Percentiles rank a stretch among this genome's conserved stretches.
Evolutionary conservation across 768 basidiomycete species (phyloP).

Genomic region (Mycena pura): DNA sequence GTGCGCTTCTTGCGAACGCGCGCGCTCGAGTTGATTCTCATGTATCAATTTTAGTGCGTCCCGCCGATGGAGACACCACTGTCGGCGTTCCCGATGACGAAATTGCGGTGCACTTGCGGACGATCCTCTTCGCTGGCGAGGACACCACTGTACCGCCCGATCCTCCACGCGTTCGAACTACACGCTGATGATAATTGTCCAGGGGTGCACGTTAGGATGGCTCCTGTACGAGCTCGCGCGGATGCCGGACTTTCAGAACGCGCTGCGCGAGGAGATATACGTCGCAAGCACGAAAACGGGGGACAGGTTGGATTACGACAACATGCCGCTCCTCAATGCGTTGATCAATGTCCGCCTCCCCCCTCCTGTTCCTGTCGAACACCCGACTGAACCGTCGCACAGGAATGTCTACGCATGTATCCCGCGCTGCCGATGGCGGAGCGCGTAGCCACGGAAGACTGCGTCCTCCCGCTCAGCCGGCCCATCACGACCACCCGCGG

Average conservation of each 20-base stretch:
- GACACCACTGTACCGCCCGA: neutral
- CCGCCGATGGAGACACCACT: neutral
- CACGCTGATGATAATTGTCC: neutral
- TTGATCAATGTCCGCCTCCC: slow-evolving; percentile 13
- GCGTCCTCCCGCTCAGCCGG: slow-evolving; percentile 15
- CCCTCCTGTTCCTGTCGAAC: too few relatives aligned
- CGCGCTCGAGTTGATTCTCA: neutral
- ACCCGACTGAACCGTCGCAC: neutral
- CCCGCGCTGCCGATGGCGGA: slow-evolving; percentile 18
- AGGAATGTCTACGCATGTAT: slow-evolving; percentile 21
- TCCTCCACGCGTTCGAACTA: neutral
- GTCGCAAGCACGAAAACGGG: neutral
- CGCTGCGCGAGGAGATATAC: slow-evolving; percentile 14
- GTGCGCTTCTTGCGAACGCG: neutral
- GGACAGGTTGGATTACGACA: slow-evolving; percentile 12
- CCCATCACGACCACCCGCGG: slow-evolving; percentile 12
- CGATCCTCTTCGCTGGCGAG: neutral
- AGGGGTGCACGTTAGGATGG: slow-evolving; percentile 2
- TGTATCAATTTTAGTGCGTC: neutral
- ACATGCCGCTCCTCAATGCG: slow-evolving; percentile 15
- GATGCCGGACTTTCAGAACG: slow-evolving; percentile 13
- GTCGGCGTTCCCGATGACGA: too few relatives aligned
- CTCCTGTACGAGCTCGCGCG: slow-evolving; percentile 7
- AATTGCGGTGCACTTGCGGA: slow-evolving; percentile 3
- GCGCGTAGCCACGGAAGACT: slow-evolving; percentile 10